Evolutionary conservation across 2,329 filamentous ascomycete genomes (phyloP), one percentile per base, ranked within the genome.

Genomic region (Podosphaera xanthii): DNA sequence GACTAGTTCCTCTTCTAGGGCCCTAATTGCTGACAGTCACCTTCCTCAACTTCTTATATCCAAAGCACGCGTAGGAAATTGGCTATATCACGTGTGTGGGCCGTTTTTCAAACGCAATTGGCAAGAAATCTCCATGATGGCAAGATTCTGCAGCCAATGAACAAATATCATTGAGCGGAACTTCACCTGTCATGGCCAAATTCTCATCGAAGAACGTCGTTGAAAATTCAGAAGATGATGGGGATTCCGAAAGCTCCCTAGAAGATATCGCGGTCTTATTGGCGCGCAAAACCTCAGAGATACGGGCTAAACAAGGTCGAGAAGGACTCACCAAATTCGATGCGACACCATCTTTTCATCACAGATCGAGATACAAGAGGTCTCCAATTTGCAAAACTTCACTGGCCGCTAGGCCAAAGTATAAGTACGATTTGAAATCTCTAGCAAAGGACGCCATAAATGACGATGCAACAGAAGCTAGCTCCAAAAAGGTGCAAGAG

Each of bases 201-300:
- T 35, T 31, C 0, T 50, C 35, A 14, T 58, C 57, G 38, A 59
- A 61, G 34, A 59, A 59, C 42, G 57, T 83, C 59, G 84, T 90
- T 48, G 76, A 76, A 53, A 82, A 79, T 59, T 89, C 86, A 0
- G 86, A 90, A 65, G 83, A 84, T 8, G 53, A 56, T 52, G 77
- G 76, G 35, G 76, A 78, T 56, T 83, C 83, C 0, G 73, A 78
- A 60, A 73, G 71, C 58, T 58, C 56, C 30, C 30, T 58, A 3
- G 56, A 58, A 33, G 56, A 58, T 36, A 42, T 58, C 8, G 33
- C 30, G 4, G 42, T 22, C 12, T 3, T 58, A 8, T 35, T 58
- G 22, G 30, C 56, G 22, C 33, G 10, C 22, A 46, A 42, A 77
- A 75, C 1, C 66, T 80, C 30, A 76, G 77, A 60, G 75, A 77